Evolutionary conservation across 257 asterid genomes (phyloP), one percentile per base, ranked within the genome.

Genomic region (Cruciata laevipes): DNA sequence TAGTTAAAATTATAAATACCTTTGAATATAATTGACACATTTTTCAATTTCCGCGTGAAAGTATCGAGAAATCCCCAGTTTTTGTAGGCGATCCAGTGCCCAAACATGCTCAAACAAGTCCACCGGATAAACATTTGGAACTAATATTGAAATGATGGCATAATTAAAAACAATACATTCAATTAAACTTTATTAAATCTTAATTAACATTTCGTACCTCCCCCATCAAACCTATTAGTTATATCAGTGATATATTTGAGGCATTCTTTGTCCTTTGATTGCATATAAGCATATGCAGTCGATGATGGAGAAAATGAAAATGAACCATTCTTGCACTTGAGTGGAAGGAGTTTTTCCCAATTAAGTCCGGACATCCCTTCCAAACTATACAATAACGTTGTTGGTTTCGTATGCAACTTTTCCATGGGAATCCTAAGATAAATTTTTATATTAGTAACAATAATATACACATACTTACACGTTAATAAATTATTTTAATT

Each of bases 91-190:
- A 69, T 93, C 99, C 5, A 86, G 84, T 10, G 75, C 87, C 97
- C 97, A 93, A 0, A 88, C 73, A 70, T 80, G 96, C 76, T 90
- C 97, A 74, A 90, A 93, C 76, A 93, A 69, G 83, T 93, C 99
- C 83, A 93, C 99, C 0, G 99, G 99, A 23, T 90, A 93, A 18
- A 85, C 95, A 69, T 83, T 88, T 0, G 99, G 99, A 66, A 84
- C 97, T 93, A 72, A 44, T 2, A 37, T 40, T n/a, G 33, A 35
- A 4, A 35, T 35, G 9, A 35, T 35, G 11, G 40, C 40, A 35
- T 35, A 35, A 35, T 35, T 35, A 35, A 6, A 6, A 35, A 35
- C 40, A 35, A 3, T 10, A 16, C n/a, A n/a, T n/a, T n/a, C n/a
- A n/a, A n/a, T n/a, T n/a, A n/a, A n/a, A n/a, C n/a, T n/a, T n/a